These are phyloP conservation scores for Alternaria novae-zelandiae DNA, from an alignment of 2,329 filamentous ascomycete genomes.

Conservation along the genomic window DNA sequence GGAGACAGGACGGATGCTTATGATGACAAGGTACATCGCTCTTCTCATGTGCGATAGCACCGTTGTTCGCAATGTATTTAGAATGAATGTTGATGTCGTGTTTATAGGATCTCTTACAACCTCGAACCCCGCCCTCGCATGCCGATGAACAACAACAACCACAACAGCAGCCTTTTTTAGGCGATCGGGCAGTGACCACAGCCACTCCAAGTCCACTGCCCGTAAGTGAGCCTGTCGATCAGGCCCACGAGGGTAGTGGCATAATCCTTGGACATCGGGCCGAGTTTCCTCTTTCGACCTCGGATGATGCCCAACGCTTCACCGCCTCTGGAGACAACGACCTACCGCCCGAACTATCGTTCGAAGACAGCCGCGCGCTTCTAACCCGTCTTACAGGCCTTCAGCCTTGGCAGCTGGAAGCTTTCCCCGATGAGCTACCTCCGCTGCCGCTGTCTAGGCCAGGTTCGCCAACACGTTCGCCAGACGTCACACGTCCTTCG, in stretches of 20 bases:
- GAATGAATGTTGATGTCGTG: slow-evolving; percentile 41
- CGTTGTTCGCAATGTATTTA: slow-evolving; percentile 36
- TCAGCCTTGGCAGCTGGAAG: slow-evolving; percentile 43
- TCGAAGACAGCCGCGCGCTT: slow-evolving; percentile 43
- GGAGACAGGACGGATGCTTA: slow-evolving; percentile 44
- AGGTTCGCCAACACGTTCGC: slow-evolving; percentile 35
- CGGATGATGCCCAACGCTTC: slow-evolving; percentile 32
- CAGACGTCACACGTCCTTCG: slow-evolving; percentile 29
- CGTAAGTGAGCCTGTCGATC: slow-evolving; percentile 44
- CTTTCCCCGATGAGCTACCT: slow-evolving; percentile 45
- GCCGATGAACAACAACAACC: slow-evolving; percentile 40
- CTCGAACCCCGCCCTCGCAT: slow-evolving; percentile 32
- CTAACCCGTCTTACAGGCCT: slow-evolving; percentile 45
- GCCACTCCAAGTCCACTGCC: slow-evolving; percentile 52
- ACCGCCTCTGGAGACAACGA: slow-evolving; percentile 27
- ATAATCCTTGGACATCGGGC: slow-evolving; percentile 43
- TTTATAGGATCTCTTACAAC: slow-evolving; percentile 39
- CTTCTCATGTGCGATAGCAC: slow-evolving; percentile 37
- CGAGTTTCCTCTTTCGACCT: slow-evolving; percentile 36
- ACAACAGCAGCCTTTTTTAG: slow-evolving; percentile 68
- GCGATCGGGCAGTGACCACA: slow-evolving; percentile 64
- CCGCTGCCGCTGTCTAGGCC: slow-evolving; percentile 42
- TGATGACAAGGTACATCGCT: slow-evolving; percentile 48
- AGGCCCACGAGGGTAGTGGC: slow-evolving; percentile 32
- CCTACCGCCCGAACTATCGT: slow-evolving; percentile 35